Base-by-base conservation (phyloP, 2,329 filamentous ascomycete species). In the Juglanconis juglandina region DNA sequence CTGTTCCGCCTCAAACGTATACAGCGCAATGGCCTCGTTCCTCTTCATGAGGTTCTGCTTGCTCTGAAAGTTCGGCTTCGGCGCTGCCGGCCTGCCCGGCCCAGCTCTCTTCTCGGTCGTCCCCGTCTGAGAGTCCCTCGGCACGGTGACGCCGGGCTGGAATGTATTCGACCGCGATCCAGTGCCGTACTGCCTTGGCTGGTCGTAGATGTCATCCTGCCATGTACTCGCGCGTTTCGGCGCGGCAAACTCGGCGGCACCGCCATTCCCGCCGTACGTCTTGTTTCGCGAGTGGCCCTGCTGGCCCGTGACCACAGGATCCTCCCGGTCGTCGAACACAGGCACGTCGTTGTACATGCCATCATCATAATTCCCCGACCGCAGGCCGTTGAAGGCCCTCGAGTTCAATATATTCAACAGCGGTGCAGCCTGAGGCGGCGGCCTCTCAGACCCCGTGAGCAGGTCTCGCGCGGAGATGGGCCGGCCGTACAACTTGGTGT, bases 1-100 rank as follows among this genome's bases (percentile, higher is more conserved):
- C 74, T 97, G 93, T 69, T 96, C 94, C 0, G 92, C 88, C 64
- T 98, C 94, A 71, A 99, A 99, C 2, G 91, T 96, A 75, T 90
- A 98, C 64, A 97, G 81, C 2, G 95, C 95, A 24, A 97, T 81
- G 0, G 92, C 95, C 75, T 98, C 91, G 67, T 97, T 92, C 66
- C 84, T 81, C 71, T 81, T 84, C 62, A 87, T 70, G 62, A 78
- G 63, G 0, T 78, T 79, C 53, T 83, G 77, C 73, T 86, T 86
- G 67, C 79, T 80, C 11, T 76, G 79, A 69, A 96, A 96, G 56
- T 91, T 87, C 0, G 94, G 95, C 75, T 98, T 98, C 1, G 94
- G 93, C 5, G 93, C 93, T 4, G 89, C 87, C 0, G 95, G 94
- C 68, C 92, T 82, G 34, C 85, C 87, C 0, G 94, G 93, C 24